Percentiles rank a stretch among this genome's conserved stretches.
These are phyloP conservation scores for Clavaria fumosa DNA, from an alignment of 768 basidiomycete species.

Conservation along the genomic window DNA sequence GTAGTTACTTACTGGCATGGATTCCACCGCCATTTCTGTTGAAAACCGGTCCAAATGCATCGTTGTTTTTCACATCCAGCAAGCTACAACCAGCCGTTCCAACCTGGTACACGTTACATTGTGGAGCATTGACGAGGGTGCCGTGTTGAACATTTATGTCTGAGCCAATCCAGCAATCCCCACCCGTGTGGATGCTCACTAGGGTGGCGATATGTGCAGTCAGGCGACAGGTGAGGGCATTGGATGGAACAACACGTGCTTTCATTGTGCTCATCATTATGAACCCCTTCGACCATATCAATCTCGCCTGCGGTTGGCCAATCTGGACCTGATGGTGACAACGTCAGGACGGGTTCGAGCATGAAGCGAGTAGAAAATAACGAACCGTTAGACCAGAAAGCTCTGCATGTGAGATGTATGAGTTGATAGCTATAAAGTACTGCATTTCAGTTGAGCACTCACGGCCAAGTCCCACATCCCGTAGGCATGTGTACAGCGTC, in stretches of 20 bases:
- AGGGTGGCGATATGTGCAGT: conserved; percentile 73
- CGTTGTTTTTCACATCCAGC: conserved; percentile 36
- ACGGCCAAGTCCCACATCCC: conserved; percentile 82
- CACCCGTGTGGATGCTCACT: conserved; percentile 64
- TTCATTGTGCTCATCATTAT: no score
- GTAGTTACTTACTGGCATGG: conserved; percentile 76
- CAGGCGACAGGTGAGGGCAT: no score
- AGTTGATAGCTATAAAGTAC: conserved; percentile 1
- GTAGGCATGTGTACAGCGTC: conserved; percentile 83
- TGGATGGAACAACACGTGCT: no score
- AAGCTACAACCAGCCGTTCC: conserved; percentile 75
- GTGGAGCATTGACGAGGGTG: conserved; percentile 47
- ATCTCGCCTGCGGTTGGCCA: no score
- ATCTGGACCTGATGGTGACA: no score
- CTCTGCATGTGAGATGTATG: conserved; percentile 15
- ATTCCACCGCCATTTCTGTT: conserved; percentile 78
- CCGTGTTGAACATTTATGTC: conserved; percentile 43
- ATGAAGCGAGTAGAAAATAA: no score
- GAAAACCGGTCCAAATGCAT: conserved; percentile 75
- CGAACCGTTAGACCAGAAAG: conserved; percentile 34
- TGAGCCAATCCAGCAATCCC: conserved; percentile 51
- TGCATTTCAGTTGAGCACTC: conserved; percentile 14
- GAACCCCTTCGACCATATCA: no score
- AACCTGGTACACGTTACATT: conserved; percentile 58
- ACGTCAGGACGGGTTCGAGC: no score